Evolutionary conservation across 306 rosid genomes (phyloP).

Genomic region (Quercus engelmannii): DNA sequence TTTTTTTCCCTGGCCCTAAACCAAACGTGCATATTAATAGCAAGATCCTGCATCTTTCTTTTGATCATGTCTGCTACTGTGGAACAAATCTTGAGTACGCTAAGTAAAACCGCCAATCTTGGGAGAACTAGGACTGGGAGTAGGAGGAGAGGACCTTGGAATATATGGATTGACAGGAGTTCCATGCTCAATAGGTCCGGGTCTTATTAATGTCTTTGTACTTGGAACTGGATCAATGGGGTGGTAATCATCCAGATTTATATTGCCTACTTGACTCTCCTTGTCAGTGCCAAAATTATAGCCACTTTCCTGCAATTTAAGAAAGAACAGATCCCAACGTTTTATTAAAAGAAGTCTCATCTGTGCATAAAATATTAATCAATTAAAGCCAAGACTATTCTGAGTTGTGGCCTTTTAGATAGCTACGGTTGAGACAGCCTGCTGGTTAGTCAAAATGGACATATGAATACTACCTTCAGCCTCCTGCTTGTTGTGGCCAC

Average conservation of each 20-base stretch:
- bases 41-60: neutral
- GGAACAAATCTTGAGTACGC: neutral
- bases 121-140: constrained; percentile 25
- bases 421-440: neutral
- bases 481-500: constrained; percentile 35
- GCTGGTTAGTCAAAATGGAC: neutral
- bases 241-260: constrained; percentile 57
- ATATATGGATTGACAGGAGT: constrained; percentile 63
- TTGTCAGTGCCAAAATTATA: neutral
- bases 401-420: neutral
- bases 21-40: neutral
- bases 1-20: no score
- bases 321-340: constrained; percentile 7
- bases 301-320: constrained; percentile 44
- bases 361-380: neutral
- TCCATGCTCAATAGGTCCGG: constrained; percentile 76
- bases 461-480: constrained; percentile 51
- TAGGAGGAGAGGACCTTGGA: constrained; percentile 64
- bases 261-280: constrained; percentile 5
- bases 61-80: neutral
- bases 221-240: constrained; percentile 62
- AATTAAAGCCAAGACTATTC: neutral
- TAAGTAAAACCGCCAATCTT: constrained; percentile 20
- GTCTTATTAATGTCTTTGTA: constrained; percentile 36
- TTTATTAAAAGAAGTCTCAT: neutral